These are phyloP conservation scores for Pyrrhoderma noxium DNA, from an alignment of 1,284 basidiomycete genomes.

Conservation along the genomic window DNA sequence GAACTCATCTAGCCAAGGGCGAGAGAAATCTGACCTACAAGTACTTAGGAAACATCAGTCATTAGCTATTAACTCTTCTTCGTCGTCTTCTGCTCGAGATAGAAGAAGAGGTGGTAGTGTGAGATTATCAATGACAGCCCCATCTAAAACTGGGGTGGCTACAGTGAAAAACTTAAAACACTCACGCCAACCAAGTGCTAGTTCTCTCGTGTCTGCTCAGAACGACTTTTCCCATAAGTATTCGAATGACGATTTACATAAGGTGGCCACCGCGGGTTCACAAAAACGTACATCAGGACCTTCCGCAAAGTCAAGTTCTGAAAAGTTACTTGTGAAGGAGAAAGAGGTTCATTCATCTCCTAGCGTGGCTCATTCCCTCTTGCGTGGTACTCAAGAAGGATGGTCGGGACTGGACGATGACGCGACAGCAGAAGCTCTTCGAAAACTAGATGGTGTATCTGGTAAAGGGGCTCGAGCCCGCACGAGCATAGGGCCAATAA, in stretches of 20 bases:
- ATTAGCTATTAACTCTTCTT: conserved; percentile 43
- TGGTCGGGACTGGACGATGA: conserved; percentile 82
- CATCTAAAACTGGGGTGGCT: conserved; percentile 7
- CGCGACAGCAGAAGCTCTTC: conserved; percentile 83
- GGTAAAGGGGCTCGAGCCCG: conserved; percentile 61
- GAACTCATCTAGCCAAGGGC: conserved; percentile 25
- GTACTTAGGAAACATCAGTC: conserved; percentile 64
- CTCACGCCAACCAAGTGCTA: conserved; percentile 14
- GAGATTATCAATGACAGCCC: conserved; percentile 7
- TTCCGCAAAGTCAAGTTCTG: conserved; percentile 7
- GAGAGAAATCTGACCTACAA: conserved; percentile 46
- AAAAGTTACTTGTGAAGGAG: conserved; percentile 15
- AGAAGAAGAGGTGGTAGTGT: conserved; percentile 14
- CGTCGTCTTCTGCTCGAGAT: conserved; percentile 27
- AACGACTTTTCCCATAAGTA: too few relatives aligned
- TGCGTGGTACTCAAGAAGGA: conserved; percentile 76
- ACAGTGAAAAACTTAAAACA: conserved; percentile 4
- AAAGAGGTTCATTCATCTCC: conserved; percentile 41
- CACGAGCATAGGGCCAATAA: conserved; percentile 57
- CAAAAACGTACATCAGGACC: conserved; percentile 9
- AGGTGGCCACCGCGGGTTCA: not conserved
- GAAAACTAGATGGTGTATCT: conserved; percentile 88
- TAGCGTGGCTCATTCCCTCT: conserved; percentile 70
- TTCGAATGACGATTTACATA: not conserved
- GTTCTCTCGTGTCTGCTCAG: conserved; percentile 9